Evolutionary conservation across 2,329 filamentous ascomycete species (phyloP), one percentile per base, ranked within the genome.

Genomic region (Pseudogymnoascus sp.): DNA sequence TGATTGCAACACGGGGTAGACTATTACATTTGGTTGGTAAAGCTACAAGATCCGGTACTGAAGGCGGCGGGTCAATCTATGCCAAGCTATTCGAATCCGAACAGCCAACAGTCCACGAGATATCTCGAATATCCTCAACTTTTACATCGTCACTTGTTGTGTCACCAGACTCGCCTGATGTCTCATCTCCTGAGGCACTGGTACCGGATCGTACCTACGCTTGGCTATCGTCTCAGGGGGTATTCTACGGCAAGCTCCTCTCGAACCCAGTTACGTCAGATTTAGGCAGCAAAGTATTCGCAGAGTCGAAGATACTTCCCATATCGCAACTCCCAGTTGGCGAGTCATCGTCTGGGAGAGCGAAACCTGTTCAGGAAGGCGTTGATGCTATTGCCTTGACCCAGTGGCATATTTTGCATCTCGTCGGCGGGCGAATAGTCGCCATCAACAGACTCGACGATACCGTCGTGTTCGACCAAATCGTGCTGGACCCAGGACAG

Each of bases 381-480:
- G 87, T 97, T 39, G 85, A 87, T 41, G 90, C 90, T 0, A 87
- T 96, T 73, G 86, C 89, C 0, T 78, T 99, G 66, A 96, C 92
- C 5, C 92, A 96, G 71, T 99, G 94, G 89, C 94, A 99, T 73
- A 86, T 97, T 59, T 75, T 99, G 21, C 85, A 87, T 66, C 80
- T 99, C 0, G 84, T 96, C 1, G 92, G 94, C 64, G 89, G 88
- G 2, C 84, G 91, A 29, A 81, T 99, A 2, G 85, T 97, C 21
- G 92, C 90, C 2, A 85, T 91, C 64, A 97, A 97, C 72, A 84
- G 92, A 33, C 81, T 99, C 55, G 94, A 92, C 41, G 91, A 93
- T 29, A 85, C 87, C 60, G 80, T 93, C 58, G 89, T 96, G 1
- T 95, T 94, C 68, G 91, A 97, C 72, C 92, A 97, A 74, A 81